Percentiles rank a stretch among this genome's conserved stretches.
phyloP scores from a whole-genome alignment of 2,329 filamentous ascomycete species.

The Beauveria brongniartii region DNA sequence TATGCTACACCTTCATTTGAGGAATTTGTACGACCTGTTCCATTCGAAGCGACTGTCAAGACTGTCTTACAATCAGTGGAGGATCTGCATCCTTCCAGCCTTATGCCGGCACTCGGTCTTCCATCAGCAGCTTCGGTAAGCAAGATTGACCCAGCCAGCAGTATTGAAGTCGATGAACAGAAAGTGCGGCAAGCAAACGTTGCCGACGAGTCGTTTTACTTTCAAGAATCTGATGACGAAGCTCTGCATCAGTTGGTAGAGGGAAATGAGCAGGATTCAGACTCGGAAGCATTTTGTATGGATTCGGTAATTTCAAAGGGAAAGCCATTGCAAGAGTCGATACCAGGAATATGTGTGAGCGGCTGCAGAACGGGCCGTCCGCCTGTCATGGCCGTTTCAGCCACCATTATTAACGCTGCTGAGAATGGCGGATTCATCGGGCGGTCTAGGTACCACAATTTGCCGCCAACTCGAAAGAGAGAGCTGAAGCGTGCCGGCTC shows the following conservation, averaged over 20 bases:
- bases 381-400: conserved; percentile 29
- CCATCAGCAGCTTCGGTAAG: conserved; percentile 19
- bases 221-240: conserved; percentile 49
- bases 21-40: conserved; percentile 49
- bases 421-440: conserved; percentile 27
- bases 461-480: not conserved
- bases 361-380: conserved; percentile 30
- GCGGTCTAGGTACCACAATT: conserved; percentile 14
- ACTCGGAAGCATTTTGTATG: not conserved
- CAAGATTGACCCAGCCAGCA: conserved; percentile 28
- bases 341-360: conserved; percentile 34
- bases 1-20: conserved; percentile 47
- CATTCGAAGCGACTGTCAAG: conserved; percentile 53
- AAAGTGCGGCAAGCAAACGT: conserved; percentile 41
- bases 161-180: conserved; percentile 57
- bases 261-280: not conserved
- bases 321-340: not conserved
- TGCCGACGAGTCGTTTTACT: conserved; percentile 39
- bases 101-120: conserved; percentile 41
- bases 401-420: conserved; percentile 32
- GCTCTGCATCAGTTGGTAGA: conserved; percentile 23
- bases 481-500: conserved; percentile 13
- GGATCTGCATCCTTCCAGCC: conserved; percentile 69
- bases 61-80: conserved; percentile 78
- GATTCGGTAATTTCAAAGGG: not conserved